Base-by-base conservation (phyloP, 2,329 filamentous ascomycete species). In the Fusarium decemcellulare region DNA sequence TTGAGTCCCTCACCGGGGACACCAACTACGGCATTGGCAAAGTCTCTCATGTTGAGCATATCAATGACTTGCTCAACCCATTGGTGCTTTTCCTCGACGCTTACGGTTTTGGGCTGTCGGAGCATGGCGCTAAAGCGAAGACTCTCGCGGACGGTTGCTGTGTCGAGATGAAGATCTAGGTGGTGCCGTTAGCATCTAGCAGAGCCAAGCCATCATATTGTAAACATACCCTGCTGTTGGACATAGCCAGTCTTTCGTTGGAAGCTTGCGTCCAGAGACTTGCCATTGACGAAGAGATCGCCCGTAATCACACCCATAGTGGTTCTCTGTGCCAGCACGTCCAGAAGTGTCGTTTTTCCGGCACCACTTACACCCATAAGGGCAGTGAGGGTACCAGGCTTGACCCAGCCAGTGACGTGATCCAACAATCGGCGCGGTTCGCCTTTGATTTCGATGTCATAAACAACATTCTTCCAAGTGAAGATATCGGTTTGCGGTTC, bases 111-210 rank as follows among this genome's bases (percentile, higher is more conserved):
- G 1, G 93, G 93, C 72, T 97, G 94, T 68, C 94, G 91, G 36
- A 97, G 89, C 6, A 94, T 78, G 15, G 94, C 94, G 72, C 90
- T 93, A 80, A 97, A 97, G 65, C 88, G 88, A 18, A 97, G 84
- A 8, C 93, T 93, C 80, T 83, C 81, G 10, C 78, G 78, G 8
- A 84, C 79, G 2, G 91, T 93, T 8, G 73, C 74, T 0, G 77
- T 79, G 39, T 76, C 71, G 3, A 78, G 58, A 39, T 79, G 77
- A 7, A 79, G 83, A 82, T 93, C 91, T 23, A 23, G 18, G 18
- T 23, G 18, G 18, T 23, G 4, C 18, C 18, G 18, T 23, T 23
- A 23, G 18, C 18, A 23, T 23, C 18, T 23, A 23, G 18, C 18
- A 23, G 4, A 23, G 18, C 18, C 18, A 23, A 23, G 18, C 18